phyloP scores from a whole-genome alignment of 108 stramenopile genomes.

The Cyclostephanos tholiformis region DNA sequence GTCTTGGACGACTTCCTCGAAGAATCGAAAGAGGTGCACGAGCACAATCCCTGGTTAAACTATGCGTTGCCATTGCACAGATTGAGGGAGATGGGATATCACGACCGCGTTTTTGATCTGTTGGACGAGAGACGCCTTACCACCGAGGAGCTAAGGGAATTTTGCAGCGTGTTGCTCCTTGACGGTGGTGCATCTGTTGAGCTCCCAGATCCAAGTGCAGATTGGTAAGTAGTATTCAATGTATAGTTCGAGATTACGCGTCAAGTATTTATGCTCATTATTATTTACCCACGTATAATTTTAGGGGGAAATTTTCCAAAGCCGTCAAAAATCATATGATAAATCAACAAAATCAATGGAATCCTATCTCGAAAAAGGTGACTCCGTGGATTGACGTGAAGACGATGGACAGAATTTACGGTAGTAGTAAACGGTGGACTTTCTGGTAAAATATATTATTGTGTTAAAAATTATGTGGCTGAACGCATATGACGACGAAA shows the following conservation, averaged over 20 bases:
- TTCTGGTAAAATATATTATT: too few species aligned
- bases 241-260: too few species aligned
- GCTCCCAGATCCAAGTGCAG: slow-evolving; percentile 70
- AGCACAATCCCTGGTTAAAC: slow-evolving; percentile 88
- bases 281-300: not conserved
- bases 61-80: slow-evolving; percentile 86
- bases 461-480: too few species aligned
- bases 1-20: slow-evolving; percentile 85
- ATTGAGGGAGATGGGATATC: slow-evolving; percentile 87
- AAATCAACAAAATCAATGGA: slow-evolving; percentile 66
- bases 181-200: slow-evolving; percentile 44
- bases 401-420: slow-evolving; percentile 23
- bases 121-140: too few species aligned
- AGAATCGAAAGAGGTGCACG: slow-evolving; percentile 83
- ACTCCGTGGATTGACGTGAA: slow-evolving; percentile 73
- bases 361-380: slow-evolving; percentile 67
- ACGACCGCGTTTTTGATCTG: slow-evolving; percentile 81
- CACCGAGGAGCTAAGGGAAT: slow-evolving; percentile 73
- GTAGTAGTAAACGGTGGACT: too few species aligned
- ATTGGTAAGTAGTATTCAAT: slow-evolving; percentile 50
- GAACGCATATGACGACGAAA: too few species aligned
- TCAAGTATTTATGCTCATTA: not conserved
- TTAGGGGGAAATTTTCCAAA: slow-evolving; percentile 53
- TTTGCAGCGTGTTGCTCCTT: slow-evolving; percentile 68
- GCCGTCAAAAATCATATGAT: slow-evolving; percentile 33